These are phyloP conservation scores for Hypoxylon sp. DNA, from an alignment of 2,329 filamentous ascomycete species.

Conservation along the genomic window DNA sequence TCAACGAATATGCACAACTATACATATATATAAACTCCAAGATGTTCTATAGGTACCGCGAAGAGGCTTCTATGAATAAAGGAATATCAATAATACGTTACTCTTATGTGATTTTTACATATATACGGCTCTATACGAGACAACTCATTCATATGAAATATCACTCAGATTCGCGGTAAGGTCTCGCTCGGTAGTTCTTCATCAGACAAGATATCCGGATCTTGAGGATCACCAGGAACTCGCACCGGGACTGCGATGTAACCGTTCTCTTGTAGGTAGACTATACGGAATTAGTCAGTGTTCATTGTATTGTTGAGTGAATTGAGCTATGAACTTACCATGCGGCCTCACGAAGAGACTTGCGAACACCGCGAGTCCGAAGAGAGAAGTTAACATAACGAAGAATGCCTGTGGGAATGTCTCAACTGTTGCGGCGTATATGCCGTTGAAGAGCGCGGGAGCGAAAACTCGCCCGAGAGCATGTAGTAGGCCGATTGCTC, in stretches of 20 bases:
- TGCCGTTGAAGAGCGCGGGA: conserved; percentile 85
- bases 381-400: conserved; percentile 77
- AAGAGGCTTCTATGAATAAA: not conserved
- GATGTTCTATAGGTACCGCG: not conserved
- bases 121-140: not conserved
- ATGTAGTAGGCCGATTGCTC: conserved; percentile 88
- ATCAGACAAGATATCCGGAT: conserved; percentile 31
- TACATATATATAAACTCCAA: conserved; percentile 7
- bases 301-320: not conserved
- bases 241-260: conserved; percentile 46
- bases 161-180: conserved; percentile 42
- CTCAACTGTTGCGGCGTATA: conserved; percentile 86
- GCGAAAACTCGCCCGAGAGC: conserved; percentile 83
- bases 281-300: conserved; percentile 35
- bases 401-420: conserved; percentile 87
- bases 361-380: conserved; percentile 74
- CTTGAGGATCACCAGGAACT: conserved; percentile 29
- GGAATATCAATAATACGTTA: not conserved
- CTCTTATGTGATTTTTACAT: not conserved
- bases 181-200: conserved; percentile 45
- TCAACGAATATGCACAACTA: not conserved
- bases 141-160: not conserved
- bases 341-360: conserved; percentile 81
- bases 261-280: conserved; percentile 50
- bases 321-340: conserved; percentile 68